Percentiles rank a stretch among this genome's conserved stretches.
These are phyloP conservation scores for Fusarium verticillioides DNA, from an alignment of 2,329 filamentous ascomycete genomes.

Conservation along the genomic window DNA sequence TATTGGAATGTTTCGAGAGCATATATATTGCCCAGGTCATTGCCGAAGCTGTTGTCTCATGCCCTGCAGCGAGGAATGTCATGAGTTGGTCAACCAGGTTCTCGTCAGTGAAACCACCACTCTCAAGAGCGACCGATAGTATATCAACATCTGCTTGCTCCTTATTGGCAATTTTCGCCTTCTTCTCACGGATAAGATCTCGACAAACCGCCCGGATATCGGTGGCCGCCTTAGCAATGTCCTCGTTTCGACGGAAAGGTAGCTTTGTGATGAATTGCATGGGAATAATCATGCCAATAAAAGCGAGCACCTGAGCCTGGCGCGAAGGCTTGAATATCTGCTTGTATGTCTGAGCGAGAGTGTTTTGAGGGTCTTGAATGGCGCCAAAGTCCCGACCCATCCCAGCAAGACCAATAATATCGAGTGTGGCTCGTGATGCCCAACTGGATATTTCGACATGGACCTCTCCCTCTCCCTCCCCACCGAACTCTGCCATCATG, in stretches of 20 bases:
- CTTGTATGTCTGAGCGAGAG: slow-evolving; percentile 68
- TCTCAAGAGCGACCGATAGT: slow-evolving; percentile 81
- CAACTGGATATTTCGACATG: slow-evolving; percentile 70
- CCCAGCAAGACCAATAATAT: slow-evolving; percentile 79
- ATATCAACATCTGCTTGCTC: slow-evolving; percentile 74
- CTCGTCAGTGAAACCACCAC: slow-evolving; percentile 79
- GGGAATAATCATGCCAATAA: slow-evolving; percentile 72
- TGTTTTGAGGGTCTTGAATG: slow-evolving; percentile 68
- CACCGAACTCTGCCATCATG: slow-evolving; percentile 60
- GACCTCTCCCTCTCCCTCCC: slow-evolving; percentile 49
- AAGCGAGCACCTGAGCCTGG: slow-evolving; percentile 64
- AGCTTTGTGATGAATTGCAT: slow-evolving; percentile 69
- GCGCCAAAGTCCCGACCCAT: slow-evolving; percentile 78
- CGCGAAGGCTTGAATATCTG: slow-evolving; percentile 64
- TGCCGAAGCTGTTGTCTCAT: slow-evolving; percentile 81
- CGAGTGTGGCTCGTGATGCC: slow-evolving; percentile 75
- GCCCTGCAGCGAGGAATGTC: slow-evolving; percentile 86
- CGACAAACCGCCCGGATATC: slow-evolving; percentile 74
- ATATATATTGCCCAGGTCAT: slow-evolving; percentile 81
- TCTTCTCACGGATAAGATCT: slow-evolving; percentile 77
- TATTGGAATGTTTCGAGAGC: slow-evolving; percentile 71
- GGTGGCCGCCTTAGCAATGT: slow-evolving; percentile 65
- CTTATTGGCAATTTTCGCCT: slow-evolving; percentile 60
- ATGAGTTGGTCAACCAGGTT: slow-evolving; percentile 89
- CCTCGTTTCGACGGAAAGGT: slow-evolving; percentile 77